Percentiles rank a stretch among this genome's conserved stretches.
Conservation (phyloP, 2,329 filamentous ascomycete genomes). For the Arthrobotrys sphaeroides region DNA sequence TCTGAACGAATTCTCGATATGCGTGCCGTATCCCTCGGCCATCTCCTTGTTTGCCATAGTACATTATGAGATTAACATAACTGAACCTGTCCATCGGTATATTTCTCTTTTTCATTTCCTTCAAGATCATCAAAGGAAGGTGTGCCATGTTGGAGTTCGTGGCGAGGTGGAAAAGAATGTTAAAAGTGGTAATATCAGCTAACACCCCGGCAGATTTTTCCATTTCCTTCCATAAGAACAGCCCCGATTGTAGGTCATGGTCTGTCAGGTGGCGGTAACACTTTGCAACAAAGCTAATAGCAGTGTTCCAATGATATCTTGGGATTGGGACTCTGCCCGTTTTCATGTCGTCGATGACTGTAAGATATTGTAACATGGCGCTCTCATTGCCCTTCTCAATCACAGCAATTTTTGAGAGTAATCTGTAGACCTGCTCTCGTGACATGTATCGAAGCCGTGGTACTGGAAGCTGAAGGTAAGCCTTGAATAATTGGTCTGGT, state of each 20-base stretch:
- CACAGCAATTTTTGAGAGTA: slow-evolving; percentile 75
- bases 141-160: slow-evolving; percentile 84
- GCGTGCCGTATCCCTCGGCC: slow-evolving; percentile 77
- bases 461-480: slow-evolving; percentile 60
- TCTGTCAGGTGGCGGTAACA: slow-evolving; percentile 71
- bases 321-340: slow-evolving; percentile 75
- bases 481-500: slow-evolving; percentile 58
- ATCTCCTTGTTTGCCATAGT: slow-evolving; percentile 78
- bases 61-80: slow-evolving; percentile 82
- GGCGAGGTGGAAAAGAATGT: slow-evolving; percentile 88
- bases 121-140: slow-evolving; percentile 83
- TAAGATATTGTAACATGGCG: slow-evolving; percentile 83
- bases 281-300: slow-evolving; percentile 79
- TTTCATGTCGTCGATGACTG: slow-evolving; percentile 83
- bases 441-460: slow-evolving; percentile 62
- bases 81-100: slow-evolving; percentile 80
- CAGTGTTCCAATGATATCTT: slow-evolving; percentile 80
- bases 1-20: slow-evolving; percentile 83
- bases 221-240: slow-evolving; percentile 89
- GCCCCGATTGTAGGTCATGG: slow-evolving; percentile 72
- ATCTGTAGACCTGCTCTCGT: slow-evolving; percentile 67
- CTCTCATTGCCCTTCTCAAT: slow-evolving; percentile 68
- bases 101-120: slow-evolving; percentile 78
- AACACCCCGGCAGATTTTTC: slow-evolving; percentile 74
- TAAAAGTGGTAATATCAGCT: slow-evolving; percentile 84